Evolutionary conservation across 768 basidiomycete genomes (phyloP), one percentile per base, ranked within the genome.

Genomic region (Candolleomyces efflorescens): DNA sequence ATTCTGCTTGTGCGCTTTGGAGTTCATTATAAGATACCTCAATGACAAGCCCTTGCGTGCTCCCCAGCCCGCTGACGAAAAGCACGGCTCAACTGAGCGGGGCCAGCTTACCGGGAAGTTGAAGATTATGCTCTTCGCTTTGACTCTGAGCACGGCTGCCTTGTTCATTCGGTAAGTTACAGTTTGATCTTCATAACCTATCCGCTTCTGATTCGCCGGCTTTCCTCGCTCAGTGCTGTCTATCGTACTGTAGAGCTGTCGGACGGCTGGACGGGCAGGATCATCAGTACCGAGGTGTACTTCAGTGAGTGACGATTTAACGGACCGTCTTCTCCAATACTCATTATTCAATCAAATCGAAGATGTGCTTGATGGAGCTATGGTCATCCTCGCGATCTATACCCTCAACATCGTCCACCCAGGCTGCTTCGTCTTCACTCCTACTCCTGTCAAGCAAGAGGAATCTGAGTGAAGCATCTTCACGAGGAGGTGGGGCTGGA

Each of bases 191-290:
- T n/a, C n/a, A n/a, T n/a, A n/a, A n/a, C n/a, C n/a, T n/a, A n/a
- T n/a, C n/a, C n/a, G n/a, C n/a, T n/a, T n/a, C n/a, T n/a, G n/a
- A n/a, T n/a, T n/a, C n/a, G n/a, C n/a, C n/a, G n/a, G n/a, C n/a
- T n/a, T n/a, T n/a, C n/a, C n/a, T 17, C 15, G 11, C 18, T 27
- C 22, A 78, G 78, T 53, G 73, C 76, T 11, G 64, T 83, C 9
- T 85, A 82, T 65, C 78, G 83, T 49, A 79, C 79, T 0, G 68
- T 78, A 44, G 82, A 83, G 64, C 65, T 80, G 9, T 61, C 72
- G 1, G 73, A 78, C 51, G 83, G 82, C 0, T 86, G 82, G 81
- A 59, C 60, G 24, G 83, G 84, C 9, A 61, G 63, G 2, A 76
- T 85, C 57, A 81, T 83, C 57, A 60, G 65, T 10, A 81, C 78